Percentiles rank a stretch among this genome's conserved stretches.
phyloP scores from a whole-genome alignment of 1,284 basidiomycete genomes.

The Ustilago bromivora region DNA sequence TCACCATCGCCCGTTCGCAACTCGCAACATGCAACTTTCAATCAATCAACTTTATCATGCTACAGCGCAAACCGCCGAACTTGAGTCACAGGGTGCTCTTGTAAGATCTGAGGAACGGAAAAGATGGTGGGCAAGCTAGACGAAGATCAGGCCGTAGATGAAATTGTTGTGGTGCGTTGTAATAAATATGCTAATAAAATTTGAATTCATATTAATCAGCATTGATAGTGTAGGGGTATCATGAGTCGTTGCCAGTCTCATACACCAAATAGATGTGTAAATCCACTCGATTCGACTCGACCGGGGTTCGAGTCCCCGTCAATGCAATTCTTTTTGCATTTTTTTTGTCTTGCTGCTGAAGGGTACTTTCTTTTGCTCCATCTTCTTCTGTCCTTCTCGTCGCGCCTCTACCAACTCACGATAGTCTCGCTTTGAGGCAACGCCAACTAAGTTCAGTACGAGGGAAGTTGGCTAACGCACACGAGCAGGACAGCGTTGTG shows the following conservation, averaged over 20 bases:
- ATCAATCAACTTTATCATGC: background rate
- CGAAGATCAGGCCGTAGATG: no score
- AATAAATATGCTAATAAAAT: no score
- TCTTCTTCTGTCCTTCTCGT: background rate
- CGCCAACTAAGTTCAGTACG: no score
- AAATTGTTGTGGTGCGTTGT: accelerated
- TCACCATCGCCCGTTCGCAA: background rate
- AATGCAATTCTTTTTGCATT: slow-evolving; percentile 34
- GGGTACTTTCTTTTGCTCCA: background rate
- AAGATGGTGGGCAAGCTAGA: no score
- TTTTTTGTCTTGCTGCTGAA: background rate
- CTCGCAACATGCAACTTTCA: background rate
- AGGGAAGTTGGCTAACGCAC: background rate
- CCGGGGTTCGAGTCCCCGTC: slow-evolving; percentile 58
- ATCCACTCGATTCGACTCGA: slow-evolving; percentile 43
- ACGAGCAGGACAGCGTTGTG: background rate
- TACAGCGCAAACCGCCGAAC: background rate
- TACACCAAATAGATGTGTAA: slow-evolving; percentile 17
- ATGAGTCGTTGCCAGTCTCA: slow-evolving; percentile 52
- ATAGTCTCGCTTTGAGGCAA: no score
- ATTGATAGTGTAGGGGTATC: slow-evolving; percentile 54
- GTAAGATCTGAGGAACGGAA: no score
- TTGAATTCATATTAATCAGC: slow-evolving; percentile 3
- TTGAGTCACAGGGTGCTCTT: no score
- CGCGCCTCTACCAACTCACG: no score